Conservation (phyloP, 257 asterid genomes). For the Fraxinus pennsylvanica region DNA sequence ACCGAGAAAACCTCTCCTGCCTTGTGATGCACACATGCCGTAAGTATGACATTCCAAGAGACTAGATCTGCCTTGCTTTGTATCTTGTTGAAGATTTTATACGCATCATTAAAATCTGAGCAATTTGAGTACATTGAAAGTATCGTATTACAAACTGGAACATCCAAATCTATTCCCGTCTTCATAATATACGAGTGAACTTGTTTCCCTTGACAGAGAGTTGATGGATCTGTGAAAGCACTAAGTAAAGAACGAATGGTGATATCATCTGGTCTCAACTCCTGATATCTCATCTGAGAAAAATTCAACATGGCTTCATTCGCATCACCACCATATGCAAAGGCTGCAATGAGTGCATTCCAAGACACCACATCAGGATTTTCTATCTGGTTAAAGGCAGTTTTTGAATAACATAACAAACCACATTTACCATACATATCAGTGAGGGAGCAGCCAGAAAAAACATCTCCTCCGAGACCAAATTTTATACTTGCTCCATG, state of each 20-base stretch:
- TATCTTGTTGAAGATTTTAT: conserved; percentile 47
- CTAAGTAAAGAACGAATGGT: conserved; percentile 71
- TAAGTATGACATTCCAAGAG: conserved; percentile 76
- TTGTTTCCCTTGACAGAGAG: conserved; percentile 61
- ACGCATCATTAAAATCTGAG: conserved; percentile 43
- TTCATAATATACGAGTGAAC: conserved; percentile 58
- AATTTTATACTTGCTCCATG: conserved; percentile 62
- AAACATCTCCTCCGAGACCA: conserved; percentile 51
- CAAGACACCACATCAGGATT: conserved; percentile 69
- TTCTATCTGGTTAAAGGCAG: conserved; percentile 50
- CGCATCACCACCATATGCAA: conserved; percentile 54
- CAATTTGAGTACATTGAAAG: conserved; percentile 74
- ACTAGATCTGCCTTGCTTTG: conserved; percentile 55
- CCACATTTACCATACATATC: conserved; percentile 85
- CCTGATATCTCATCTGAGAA: conserved; percentile 58
- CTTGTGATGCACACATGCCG: conserved; percentile 50
- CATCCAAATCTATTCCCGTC: conserved; percentile 42
- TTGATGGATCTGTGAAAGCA: conserved; percentile 41
- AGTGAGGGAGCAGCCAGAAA: conserved; percentile 67
- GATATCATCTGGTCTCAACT: conserved; percentile 52
- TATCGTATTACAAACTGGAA: conserved; percentile 65
- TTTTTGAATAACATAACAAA: conserved; percentile 53
- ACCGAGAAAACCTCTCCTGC: conserved; percentile 50
- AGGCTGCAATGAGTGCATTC: conserved; percentile 69
- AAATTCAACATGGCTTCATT: conserved; percentile 54